Evolutionary conservation across 176 grass and related monocot genomes (phyloP).

Genomic region (Eremochloa ophiuroides): DNA sequence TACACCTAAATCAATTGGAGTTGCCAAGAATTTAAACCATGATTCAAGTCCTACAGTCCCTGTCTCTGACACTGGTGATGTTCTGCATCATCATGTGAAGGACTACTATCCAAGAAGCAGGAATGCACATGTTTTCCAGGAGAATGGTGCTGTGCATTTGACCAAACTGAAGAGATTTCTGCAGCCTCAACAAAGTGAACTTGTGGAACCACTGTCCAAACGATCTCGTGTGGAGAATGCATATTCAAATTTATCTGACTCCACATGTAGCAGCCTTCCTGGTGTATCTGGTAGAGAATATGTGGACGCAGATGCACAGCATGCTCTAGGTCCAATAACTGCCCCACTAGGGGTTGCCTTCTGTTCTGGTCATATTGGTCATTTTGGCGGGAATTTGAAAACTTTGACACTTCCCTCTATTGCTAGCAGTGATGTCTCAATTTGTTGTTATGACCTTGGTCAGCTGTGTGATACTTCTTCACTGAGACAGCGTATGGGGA

Average conservation of each 20-base stretch:
- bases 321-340: slow-evolving; percentile 10
- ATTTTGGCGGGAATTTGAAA: slow-evolving; percentile 34
- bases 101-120: not conserved
- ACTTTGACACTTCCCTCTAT: slow-evolving; percentile 6
- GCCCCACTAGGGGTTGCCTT: slow-evolving; percentile 64
- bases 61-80: not conserved
- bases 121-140: not conserved
- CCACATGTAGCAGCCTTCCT: slow-evolving; percentile 19
- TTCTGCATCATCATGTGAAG: not conserved
- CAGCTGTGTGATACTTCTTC: slow-evolving; percentile 43
- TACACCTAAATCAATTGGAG: not conserved
- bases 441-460: slow-evolving; percentile 19
- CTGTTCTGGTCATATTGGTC: slow-evolving; percentile 39
- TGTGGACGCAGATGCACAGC: slow-evolving; percentile 5
- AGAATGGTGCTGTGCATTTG: slow-evolving; percentile 16
- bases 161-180: slow-evolving; percentile 22
- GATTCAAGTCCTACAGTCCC: not conserved
- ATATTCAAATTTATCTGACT: not conserved
- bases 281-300: not conserved
- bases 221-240: not conserved
- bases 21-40: not conserved
- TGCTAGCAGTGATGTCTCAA: slow-evolving; percentile 15
- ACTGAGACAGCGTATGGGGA: slow-evolving; percentile 52
- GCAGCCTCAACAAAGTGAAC: slow-evolving; percentile 27
- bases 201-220: slow-evolving; percentile 26